Evolutionary conservation across 2,329 filamentous ascomycete species (phyloP).

Genomic region (Colletotrichum kahawae): DNA sequence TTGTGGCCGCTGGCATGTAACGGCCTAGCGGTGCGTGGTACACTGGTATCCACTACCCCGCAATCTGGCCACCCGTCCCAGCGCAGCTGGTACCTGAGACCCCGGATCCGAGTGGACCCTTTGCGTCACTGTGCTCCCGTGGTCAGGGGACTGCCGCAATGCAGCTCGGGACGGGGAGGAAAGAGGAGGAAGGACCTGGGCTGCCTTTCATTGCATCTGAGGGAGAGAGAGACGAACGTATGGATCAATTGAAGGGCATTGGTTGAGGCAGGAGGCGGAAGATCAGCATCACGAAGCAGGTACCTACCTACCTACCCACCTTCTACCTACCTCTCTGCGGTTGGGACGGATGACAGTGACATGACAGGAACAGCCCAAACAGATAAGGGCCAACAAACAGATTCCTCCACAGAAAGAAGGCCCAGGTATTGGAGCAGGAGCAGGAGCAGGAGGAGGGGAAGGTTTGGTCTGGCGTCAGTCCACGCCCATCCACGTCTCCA

Average conservation of each 20-base stretch:
- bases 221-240: background rate
- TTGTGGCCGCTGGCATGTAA: conserved; percentile 4
- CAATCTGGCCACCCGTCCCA: conserved; percentile 20
- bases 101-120: conserved; percentile 22
- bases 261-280: background rate
- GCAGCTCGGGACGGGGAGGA: background rate
- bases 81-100: conserved; percentile 23
- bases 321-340: background rate
- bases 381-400: background rate
- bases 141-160: background rate
- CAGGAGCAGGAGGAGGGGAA: conserved; percentile 3
- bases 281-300: background rate
- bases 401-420: background rate
- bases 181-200: background rate
- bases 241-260: background rate
- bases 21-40: conserved; percentile 16
- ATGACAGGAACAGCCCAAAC: background rate
- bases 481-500: conserved; percentile 4
- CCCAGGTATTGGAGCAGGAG: background rate
- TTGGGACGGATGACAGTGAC: background rate
- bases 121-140: conserved; percentile 23
- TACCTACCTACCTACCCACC: no score
- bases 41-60: conserved; percentile 24
- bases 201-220: background rate
- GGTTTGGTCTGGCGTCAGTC: conserved; percentile 19